These are phyloP conservation scores for Arthromyces matolae DNA, from an alignment of 768 basidiomycete species.

Conservation along the genomic window DNA sequence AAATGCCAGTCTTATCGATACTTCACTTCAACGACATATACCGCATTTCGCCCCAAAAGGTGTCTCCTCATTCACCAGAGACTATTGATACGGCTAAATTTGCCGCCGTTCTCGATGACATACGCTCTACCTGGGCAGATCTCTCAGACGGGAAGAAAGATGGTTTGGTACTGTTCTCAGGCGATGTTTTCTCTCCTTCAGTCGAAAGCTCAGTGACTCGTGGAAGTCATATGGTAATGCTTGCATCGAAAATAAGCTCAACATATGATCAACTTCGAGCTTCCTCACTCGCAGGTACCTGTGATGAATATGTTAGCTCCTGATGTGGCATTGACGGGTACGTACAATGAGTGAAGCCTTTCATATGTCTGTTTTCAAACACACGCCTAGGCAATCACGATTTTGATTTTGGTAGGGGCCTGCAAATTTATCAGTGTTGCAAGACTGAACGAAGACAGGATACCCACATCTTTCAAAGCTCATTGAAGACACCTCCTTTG, in stretches of 20 bases:
- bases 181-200: conserved; percentile 85
- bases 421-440: no score
- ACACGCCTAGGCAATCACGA: conserved; percentile 70
- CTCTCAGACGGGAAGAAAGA: conserved; percentile 50
- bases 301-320: conserved; percentile 79
- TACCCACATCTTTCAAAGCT: conserved; percentile 66
- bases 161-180: conserved; percentile 82
- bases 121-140: conserved; percentile 55
- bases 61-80: conserved; percentile 44
- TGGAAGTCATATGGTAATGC: conserved; percentile 84
- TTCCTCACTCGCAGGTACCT: conserved; percentile 64
- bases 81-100: conserved; percentile 90
- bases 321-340: conserved; percentile 78
- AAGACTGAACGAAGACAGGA: conserved; percentile 42
- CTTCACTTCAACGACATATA: conserved; percentile 84
- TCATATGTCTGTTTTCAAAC: not conserved
- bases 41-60: conserved; percentile 72
- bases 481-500: conserved; percentile 70
- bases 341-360: no score
- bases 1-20: conserved; percentile 34
- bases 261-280: not conserved
- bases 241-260: not conserved
- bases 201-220: conserved; percentile 84
- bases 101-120: conserved; percentile 60
- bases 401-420: conserved; percentile 72